Percentiles rank a stretch among this genome's conserved stretches.
Evolutionary conservation across 2,329 filamentous ascomycete species (phyloP).

Genomic region (Drechslerella coelobrocha): DNA sequence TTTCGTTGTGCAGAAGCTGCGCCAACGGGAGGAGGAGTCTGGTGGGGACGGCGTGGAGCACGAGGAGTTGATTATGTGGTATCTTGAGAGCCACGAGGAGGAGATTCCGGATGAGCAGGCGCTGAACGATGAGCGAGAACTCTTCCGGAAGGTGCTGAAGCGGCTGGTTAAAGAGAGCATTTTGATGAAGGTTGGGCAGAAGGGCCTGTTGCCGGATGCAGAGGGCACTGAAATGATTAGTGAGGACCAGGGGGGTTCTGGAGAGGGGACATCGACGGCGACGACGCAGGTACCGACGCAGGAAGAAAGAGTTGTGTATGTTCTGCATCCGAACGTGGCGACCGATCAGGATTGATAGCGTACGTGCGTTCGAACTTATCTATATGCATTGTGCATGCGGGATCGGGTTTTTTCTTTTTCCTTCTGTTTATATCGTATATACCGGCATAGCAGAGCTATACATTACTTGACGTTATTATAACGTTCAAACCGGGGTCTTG

Average conservation of each 20-base stretch:
- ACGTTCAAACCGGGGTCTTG: too few species aligned
- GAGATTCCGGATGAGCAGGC: conserved; percentile 82
- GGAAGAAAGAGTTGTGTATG: conserved; percentile 71
- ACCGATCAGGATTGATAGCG: conserved; percentile 48
- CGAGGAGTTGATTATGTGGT: conserved; percentile 83
- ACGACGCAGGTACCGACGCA: conserved; percentile 26
- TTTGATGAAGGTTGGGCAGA: conserved; percentile 63
- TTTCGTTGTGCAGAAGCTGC: conserved; percentile 79
- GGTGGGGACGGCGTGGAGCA: conserved; percentile 81
- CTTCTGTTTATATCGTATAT: too few species aligned
- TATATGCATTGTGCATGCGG: background rate
- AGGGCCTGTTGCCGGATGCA: conserved; percentile 81
- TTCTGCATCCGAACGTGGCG: conserved; percentile 80
- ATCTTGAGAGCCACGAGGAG: conserved; percentile 86
- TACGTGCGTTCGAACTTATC: conserved; percentile 1
- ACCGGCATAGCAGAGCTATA: background rate
- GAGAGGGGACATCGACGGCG: conserved; percentile 54
- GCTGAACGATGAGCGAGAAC: conserved; percentile 73
- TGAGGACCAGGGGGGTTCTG: conserved; percentile 53
- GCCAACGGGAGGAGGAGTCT: conserved; percentile 75
- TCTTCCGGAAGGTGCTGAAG: conserved; percentile 86
- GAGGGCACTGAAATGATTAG: conserved; percentile 63
- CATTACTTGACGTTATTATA: too few species aligned
- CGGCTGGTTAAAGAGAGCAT: conserved; percentile 86
- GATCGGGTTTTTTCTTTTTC: background rate